Base-by-base conservation (phyloP, 805 yeast species). In the Yarrowia keelungensis region DNA sequence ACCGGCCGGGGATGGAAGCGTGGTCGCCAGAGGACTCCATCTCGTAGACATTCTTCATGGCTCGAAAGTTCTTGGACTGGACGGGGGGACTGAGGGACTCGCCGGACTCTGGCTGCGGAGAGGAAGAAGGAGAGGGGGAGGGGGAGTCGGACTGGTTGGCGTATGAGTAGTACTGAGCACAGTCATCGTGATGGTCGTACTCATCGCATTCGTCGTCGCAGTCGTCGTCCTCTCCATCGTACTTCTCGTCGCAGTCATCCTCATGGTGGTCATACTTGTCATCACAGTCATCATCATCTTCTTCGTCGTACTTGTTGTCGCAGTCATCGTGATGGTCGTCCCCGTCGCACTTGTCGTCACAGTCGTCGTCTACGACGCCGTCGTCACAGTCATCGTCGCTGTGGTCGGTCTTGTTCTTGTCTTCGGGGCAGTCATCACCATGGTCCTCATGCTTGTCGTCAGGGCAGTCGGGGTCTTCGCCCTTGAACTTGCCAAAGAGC, bases 381-480 rank as follows among this genome's bases (percentile, higher is more conserved):
- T 38, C 39, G 38, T 32, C 50, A 41, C 15, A 35, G 9, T 16
- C 16, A 12, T 41, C 15, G 35, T 59, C 65, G 19, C 12, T 32
- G 47, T 26, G 8, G 35, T 26, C 46, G 39, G 14, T 35, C 35
- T 59, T 59, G 51, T 59, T 41, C 51, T 59, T 59, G 51, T 59
- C 65, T 22, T 59, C 42, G 65, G 65, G 65, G 32, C 65, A 59
- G 16, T 59, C 46, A 12, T 59, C 65, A 35, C 26, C 65, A 16
- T 59, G 65, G 16, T 59, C 65, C 42, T 59, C 65, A 41, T 62
- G 67, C 56, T 62, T 62, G 46, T 62, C 67, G 26, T 49, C 56
- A 41, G 56, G 56, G 39, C 65, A 59, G 35, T 59, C 65, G 22
- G 45, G 47, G 51, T 59, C 65, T 35, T 45, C 51, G 22, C 42